A percentile compares a stretch with the other conserved stretches of the same genome.
These are phyloP conservation scores for Colletotrichum acutatum DNA, from an alignment of 2,329 filamentous ascomycete species.

Conservation along the genomic window DNA sequence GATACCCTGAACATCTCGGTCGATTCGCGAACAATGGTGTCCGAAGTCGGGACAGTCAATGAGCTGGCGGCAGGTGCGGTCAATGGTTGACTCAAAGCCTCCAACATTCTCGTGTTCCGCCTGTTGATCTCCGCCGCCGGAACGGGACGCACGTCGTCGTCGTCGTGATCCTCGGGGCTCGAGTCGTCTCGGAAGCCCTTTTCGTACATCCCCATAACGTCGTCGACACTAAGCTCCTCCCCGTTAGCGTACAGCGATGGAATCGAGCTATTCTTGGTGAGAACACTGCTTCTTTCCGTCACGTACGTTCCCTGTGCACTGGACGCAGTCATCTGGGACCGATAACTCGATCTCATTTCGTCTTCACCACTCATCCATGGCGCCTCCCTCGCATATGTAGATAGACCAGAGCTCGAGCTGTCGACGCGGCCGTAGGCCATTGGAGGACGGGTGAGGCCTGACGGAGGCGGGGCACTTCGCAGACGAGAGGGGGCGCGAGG, in stretches of 20 bases:
- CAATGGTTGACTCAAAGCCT: constrained; percentile 52
- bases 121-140: constrained; percentile 52
- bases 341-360: constrained; percentile 65
- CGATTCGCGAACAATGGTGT: constrained; percentile 45
- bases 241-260: constrained; percentile 66
- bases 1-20: constrained; percentile 50
- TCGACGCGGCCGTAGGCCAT: constrained; percentile 45
- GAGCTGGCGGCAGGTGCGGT: constrained; percentile 41
- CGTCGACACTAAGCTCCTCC: constrained; percentile 71
- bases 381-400: constrained; percentile 47
- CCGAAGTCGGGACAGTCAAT: constrained; percentile 33
- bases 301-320: constrained; percentile 69
- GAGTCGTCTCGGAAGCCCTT: constrained; percentile 65
- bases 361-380: constrained; percentile 61
- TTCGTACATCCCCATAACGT: constrained; percentile 78
- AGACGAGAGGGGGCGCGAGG: constrained; percentile 42
- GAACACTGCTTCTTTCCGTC: constrained; percentile 86
- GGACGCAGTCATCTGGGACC: constrained; percentile 65
- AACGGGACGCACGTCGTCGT: constrained; percentile 45
- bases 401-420: constrained; percentile 47
- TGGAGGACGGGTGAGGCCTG: constrained; percentile 42
- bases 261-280: constrained; percentile 82
- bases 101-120: constrained; percentile 50
- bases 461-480: constrained; percentile 42
- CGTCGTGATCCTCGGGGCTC: constrained; percentile 43